These are phyloP conservation scores for Alternaria postmessia DNA, from an alignment of 2,329 filamentous ascomycete species.

Conservation along the genomic window DNA sequence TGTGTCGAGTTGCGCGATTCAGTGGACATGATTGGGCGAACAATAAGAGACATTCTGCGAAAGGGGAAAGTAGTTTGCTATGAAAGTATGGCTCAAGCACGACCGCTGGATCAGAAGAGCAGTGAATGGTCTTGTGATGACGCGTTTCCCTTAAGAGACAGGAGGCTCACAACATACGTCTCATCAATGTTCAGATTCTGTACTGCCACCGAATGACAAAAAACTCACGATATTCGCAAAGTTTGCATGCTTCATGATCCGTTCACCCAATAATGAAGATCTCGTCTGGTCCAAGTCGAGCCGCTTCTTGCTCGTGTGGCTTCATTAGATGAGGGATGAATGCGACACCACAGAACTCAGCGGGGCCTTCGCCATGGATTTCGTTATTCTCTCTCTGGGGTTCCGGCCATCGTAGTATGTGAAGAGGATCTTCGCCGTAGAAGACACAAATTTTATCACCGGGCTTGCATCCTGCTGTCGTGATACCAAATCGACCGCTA, in stretches of 20 bases:
- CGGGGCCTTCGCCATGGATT: not conserved
- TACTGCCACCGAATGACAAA: not conserved
- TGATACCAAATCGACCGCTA: not conserved
- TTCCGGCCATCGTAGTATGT: not conserved
- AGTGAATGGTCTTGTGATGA: not conserved
- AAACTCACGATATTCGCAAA: accelerated
- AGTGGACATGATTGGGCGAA: not conserved
- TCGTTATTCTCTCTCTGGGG: too few species aligned
- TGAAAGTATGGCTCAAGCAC: not conserved
- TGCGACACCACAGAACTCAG: not conserved
- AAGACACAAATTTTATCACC: not conserved
- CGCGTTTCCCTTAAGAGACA: not conserved
- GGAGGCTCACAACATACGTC: accelerated
- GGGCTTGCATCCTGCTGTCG: not conserved
- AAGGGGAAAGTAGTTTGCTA: not conserved
- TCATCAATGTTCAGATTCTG: too few species aligned
- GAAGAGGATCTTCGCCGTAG: not conserved
- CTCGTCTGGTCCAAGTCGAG: constrained; percentile 2
- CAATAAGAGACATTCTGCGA: not conserved
- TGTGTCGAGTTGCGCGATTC: not conserved
- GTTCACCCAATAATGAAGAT: not conserved
- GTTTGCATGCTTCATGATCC: accelerated
- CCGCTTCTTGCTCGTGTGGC: constrained; percentile 8
- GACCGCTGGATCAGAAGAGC: not conserved
- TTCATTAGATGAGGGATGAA: constrained; percentile 9